These are phyloP conservation scores for Endocladia muricata DNA, from an alignment of 31 red algal species.

Conservation along the genomic window DNA sequence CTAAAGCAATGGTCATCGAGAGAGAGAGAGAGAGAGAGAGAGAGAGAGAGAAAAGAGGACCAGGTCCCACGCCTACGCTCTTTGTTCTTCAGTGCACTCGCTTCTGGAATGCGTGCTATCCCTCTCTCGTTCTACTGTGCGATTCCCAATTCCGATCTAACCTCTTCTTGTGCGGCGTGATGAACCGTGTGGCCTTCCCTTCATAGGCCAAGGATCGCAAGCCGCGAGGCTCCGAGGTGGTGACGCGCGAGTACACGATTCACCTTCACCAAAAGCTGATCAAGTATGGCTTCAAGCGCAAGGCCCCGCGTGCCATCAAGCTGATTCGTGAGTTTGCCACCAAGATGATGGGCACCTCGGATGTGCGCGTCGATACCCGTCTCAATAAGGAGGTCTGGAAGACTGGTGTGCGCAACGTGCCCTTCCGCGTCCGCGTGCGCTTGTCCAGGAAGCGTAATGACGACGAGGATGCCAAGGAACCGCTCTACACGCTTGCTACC, in stretches of 20 bases:
- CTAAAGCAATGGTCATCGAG: too few species aligned
- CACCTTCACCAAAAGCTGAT: slow-evolving; percentile 84
- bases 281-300: slow-evolving; percentile 87
- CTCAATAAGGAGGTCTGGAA: slow-evolving; percentile 99
- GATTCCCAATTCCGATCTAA: neutral
- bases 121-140: too few species aligned
- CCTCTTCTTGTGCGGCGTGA: neutral
- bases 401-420: slow-evolving; percentile 85
- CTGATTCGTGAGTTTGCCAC: slow-evolving; percentile 86
- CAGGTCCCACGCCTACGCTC: too few species aligned
- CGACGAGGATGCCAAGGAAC: slow-evolving; percentile 89
- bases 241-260: slow-evolving; percentile 96
- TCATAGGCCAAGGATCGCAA: slow-evolving; percentile 63
- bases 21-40: too few species aligned
- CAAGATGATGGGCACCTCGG: slow-evolving; percentile 87
- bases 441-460: slow-evolving; percentile 84
- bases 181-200: neutral
- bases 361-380: slow-evolving; percentile 87
- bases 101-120: too few species aligned
- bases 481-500: slow-evolving; percentile 86
- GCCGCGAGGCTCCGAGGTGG: slow-evolving; percentile 80
- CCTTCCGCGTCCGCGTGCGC: slow-evolving; percentile 87
- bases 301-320: slow-evolving; percentile 93
- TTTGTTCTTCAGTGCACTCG: too few species aligned
- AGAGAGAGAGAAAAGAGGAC: too few species aligned